Percentiles rank a stretch among this genome's conserved stretches.
phyloP scores from a whole-genome alignment of 306 rosid species.

The Carpinus viminea region DNA sequence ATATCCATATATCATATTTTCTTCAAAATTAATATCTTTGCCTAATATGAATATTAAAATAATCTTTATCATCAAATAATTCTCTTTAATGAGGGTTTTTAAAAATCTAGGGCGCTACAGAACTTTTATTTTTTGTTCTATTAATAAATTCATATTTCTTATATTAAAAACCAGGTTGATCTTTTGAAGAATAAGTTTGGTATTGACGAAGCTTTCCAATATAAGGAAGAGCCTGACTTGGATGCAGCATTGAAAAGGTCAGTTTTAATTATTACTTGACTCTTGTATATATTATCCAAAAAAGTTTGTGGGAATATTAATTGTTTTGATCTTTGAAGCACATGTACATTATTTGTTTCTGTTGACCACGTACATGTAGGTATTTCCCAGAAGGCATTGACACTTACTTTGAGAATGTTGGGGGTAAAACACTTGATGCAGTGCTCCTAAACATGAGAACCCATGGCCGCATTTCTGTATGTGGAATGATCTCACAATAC shows the following conservation, averaged over 20 bases:
- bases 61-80: too few relatives aligned
- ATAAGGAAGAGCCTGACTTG: constrained; percentile 26
- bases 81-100: too few relatives aligned
- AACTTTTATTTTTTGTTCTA: too few relatives aligned
- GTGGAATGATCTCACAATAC: constrained; percentile 3
- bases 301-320: too few relatives aligned
- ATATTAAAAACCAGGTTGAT: background rate
- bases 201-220: constrained; percentile 16
- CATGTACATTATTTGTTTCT: background rate
- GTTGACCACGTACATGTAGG: background rate
- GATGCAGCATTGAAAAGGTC: background rate
- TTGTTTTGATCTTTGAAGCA: background rate
- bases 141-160: too few relatives aligned
- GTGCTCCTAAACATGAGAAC: background rate
- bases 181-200: background rate
- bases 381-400: constrained; percentile 13
- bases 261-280: too few relatives aligned
- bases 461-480: background rate
- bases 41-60: too few relatives aligned
- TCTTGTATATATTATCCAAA: too few relatives aligned
- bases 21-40: too few relatives aligned
- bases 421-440: constrained; percentile 2
- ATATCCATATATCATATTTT: too few relatives aligned
- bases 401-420: constrained; percentile 8
- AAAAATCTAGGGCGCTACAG: too few relatives aligned